Evolutionary conservation across 805 yeast species (phyloP).

Genomic region (Barnettozyma sp.): DNA sequence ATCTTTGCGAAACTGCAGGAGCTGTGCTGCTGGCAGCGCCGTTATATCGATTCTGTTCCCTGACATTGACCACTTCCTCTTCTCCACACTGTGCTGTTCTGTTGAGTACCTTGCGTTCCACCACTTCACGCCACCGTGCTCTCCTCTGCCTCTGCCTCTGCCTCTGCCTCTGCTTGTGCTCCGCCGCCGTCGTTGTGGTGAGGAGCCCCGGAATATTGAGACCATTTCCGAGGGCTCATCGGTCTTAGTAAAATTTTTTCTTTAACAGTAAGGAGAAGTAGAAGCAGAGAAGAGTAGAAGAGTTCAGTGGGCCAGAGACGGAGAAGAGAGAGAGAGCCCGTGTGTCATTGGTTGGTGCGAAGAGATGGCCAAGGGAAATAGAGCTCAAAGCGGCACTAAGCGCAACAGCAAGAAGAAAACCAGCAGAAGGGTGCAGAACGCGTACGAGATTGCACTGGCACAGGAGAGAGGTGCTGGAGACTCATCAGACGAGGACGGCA

Average conservation of each 20-base stretch:
- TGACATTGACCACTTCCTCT: too few relatives aligned
- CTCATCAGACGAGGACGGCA: conserved; percentile 28
- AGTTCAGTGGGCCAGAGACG: background rate
- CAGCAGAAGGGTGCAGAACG: conserved; percentile 39
- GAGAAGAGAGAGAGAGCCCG: background rate
- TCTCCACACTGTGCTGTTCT: too few relatives aligned
- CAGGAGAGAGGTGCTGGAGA: conserved; percentile 18
- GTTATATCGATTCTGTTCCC: conserved; percentile 53
- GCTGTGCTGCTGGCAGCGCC: conserved; percentile 74
- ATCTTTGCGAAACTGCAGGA: conserved; percentile 73
- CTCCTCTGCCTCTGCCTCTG: background rate
- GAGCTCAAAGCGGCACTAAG: conserved; percentile 11
- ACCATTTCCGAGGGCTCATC: conserved; percentile 6
- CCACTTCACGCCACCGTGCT: too few relatives aligned
- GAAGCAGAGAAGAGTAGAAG: too few relatives aligned
- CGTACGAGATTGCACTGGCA: conserved; percentile 39
- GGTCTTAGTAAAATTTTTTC: conserved; percentile 1
- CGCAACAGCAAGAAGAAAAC: conserved; percentile 19
- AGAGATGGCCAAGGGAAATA: conserved; percentile 1
- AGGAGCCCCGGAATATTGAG: conserved; percentile 3
- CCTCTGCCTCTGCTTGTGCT: background rate
- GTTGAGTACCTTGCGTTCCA: too few relatives aligned
- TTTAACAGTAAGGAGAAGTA: too few relatives aligned
- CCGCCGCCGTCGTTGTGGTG: background rate
- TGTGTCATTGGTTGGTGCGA: background rate